Percentiles rank a stretch among this genome's conserved stretches.
Evolutionary conservation across 2,329 filamentous ascomycete genomes (phyloP).

Genomic region (Alternaria burnsii): DNA sequence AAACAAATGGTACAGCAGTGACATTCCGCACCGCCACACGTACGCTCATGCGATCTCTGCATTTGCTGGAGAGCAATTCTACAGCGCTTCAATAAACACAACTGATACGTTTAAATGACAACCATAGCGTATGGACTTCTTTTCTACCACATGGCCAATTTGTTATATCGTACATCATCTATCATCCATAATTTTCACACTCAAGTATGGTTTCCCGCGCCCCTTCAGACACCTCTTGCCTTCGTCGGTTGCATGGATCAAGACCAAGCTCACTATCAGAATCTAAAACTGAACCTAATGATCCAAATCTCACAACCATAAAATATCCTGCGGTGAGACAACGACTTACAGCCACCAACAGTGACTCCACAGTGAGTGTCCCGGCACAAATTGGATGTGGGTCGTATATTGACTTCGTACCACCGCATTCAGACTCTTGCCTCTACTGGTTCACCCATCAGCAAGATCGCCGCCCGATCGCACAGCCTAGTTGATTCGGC

Average conservation of each 20-base stretch:
- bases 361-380: background rate
- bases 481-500: background rate
- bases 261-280: background rate
- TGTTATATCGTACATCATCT: background rate
- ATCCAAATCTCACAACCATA: background rate
- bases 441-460: background rate
- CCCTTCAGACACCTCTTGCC: background rate
- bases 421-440: background rate
- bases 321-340: background rate
- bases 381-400: no score
- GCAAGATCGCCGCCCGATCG: background rate
- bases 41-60: slow-evolving; percentile 4
- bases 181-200: background rate
- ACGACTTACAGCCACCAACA: background rate
- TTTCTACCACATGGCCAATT: background rate
- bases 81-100: background rate
- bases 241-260: background rate
- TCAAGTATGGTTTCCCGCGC: background rate
- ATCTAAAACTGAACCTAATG: background rate
- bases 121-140: background rate
- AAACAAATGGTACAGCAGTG: slow-evolving; percentile 11
- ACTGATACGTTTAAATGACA: background rate
- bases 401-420: no score
- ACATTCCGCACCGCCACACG: slow-evolving; percentile 20
- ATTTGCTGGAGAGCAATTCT: slow-evolving; percentile 3